Evolutionary conservation across 768 basidiomycete genomes (phyloP).

Genomic region (Phylloporus rhodoxanthus): DNA sequence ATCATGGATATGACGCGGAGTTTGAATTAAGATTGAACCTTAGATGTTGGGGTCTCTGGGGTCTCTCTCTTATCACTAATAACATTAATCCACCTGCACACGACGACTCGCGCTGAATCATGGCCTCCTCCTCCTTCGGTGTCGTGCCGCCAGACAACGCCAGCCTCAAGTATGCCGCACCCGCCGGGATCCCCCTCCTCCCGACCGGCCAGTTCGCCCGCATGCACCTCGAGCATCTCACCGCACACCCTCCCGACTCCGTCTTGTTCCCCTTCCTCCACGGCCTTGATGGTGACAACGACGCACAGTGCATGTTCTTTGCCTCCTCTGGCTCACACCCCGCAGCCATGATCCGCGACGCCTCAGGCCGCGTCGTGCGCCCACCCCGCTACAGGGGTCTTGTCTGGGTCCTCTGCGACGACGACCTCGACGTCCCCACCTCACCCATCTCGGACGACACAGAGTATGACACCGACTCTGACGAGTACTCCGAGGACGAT

Average conservation of each 20-base stretch:
- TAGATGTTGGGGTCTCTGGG: slow-evolving; percentile 16
- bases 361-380: slow-evolving; percentile 21
- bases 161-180: slow-evolving; percentile 1
- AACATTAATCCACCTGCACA: not conserved
- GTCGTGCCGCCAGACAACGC: slow-evolving; percentile 15
- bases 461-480: slow-evolving; percentile 29
- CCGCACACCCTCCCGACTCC: slow-evolving; percentile 70
- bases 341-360: slow-evolving; percentile 23
- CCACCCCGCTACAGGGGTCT: slow-evolving; percentile 62
- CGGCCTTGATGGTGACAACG: slow-evolving; percentile 76
- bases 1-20: slow-evolving; percentile 16
- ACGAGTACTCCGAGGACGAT: slow-evolving; percentile 24
- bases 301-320: slow-evolving; percentile 80
- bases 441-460: slow-evolving; percentile 20
- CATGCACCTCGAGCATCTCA: slow-evolving; percentile 58
- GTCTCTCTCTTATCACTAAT: slow-evolving; percentile 17
- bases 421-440: slow-evolving; percentile 41
- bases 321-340: slow-evolving; percentile 26
- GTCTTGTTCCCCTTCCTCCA: slow-evolving; percentile 87
- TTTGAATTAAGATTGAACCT: slow-evolving; percentile 13
- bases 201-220: slow-evolving; percentile 47
- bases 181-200: slow-evolving; percentile 30
- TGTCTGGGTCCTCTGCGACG: slow-evolving; percentile 78
- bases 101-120: slow-evolving; percentile 7
- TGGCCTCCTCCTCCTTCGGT: slow-evolving; percentile 17